Evolutionary conservation across 352 stramenopile species (phyloP).

Genomic region (Globisporangium ultimum): DNA sequence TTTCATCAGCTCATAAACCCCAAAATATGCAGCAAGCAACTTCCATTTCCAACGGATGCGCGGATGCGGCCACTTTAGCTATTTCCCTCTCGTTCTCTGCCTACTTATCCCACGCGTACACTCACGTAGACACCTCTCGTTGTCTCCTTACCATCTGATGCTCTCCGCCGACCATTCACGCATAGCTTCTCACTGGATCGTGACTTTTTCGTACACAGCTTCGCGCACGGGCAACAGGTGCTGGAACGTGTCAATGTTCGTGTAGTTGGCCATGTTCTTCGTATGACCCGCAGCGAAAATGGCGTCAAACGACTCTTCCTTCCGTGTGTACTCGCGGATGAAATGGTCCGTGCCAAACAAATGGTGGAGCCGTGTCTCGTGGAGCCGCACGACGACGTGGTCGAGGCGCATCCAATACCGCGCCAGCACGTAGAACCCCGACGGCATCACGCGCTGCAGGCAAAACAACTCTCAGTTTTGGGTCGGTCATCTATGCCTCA

Average conservation of each 20-base stretch:
- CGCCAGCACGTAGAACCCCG: slow-evolving; percentile 72
- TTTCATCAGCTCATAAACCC: too few relatives aligned
- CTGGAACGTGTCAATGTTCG: slow-evolving; percentile 81
- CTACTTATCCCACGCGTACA: too few relatives aligned
- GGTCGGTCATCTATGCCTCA: too few relatives aligned
- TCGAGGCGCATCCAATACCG: slow-evolving; percentile 86
- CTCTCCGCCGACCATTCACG: neutral
- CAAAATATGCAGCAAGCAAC: too few relatives aligned
- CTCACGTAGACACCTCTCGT: neutral
- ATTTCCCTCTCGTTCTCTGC: too few relatives aligned
- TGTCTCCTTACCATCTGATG: neutral
- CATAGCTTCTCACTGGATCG: neutral
- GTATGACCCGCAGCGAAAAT: slow-evolving; percentile 65
- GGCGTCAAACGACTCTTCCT: slow-evolving; percentile 69
- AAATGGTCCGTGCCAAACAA: slow-evolving; percentile 71
- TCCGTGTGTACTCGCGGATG: slow-evolving; percentile 76
- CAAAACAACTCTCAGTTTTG: slow-evolving; percentile 1
- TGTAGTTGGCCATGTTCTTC: slow-evolving; percentile 79
- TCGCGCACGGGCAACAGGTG: slow-evolving; percentile 61
- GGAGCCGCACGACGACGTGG: slow-evolving; percentile 70
- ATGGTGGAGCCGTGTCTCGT: slow-evolving; percentile 83
- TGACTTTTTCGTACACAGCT: slow-evolving; percentile 60
- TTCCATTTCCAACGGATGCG: too few relatives aligned
- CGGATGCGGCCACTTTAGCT: too few relatives aligned
- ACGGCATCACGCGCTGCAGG: slow-evolving; percentile 75